Percentiles rank a stretch among this genome's conserved stretches.
phyloP scores from a whole-genome alignment of 768 basidiomycete species.

The Psilocybe subaeruginosa region DNA sequence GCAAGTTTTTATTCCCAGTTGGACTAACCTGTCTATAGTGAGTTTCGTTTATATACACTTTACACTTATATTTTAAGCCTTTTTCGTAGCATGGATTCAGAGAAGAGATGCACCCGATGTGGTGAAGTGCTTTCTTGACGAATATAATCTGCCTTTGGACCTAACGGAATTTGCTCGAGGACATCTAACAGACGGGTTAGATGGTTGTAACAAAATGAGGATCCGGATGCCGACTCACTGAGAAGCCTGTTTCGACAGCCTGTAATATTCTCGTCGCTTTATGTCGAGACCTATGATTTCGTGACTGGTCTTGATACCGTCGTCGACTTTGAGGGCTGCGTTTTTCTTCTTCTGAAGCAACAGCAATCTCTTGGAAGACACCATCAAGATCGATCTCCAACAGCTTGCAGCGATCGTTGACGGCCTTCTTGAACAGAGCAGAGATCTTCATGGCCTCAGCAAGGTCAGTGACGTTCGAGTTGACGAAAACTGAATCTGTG shows the following conservation, averaged over 20 bases:
- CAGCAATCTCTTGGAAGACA: constrained; percentile 86
- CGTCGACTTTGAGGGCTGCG: constrained; percentile 94
- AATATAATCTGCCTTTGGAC: too few relatives aligned
- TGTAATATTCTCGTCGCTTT: constrained; percentile 96
- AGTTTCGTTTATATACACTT: not conserved
- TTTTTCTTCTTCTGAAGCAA: constrained; percentile 99
- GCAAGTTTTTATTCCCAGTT: constrained; percentile 13
- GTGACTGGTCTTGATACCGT: constrained; percentile 69
- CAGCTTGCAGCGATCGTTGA: constrained; percentile 93
- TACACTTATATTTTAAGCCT: too few relatives aligned
- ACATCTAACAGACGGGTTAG: constrained; percentile 52
- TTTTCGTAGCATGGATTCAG: too few relatives aligned
- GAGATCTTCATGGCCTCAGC: constrained; percentile 92
- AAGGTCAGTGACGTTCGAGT: constrained; percentile 90
- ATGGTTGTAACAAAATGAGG: not conserved
- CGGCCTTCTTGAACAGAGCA: constrained; percentile 89
- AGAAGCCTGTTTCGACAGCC: constrained; percentile 89
- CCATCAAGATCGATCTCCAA: constrained; percentile 97
- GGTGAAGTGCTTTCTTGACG: too few relatives aligned
- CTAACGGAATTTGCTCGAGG: constrained; percentile 74
- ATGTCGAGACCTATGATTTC: constrained; percentile 99
- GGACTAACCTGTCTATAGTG: constrained; percentile 15
- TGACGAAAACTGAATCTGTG: constrained; percentile 98
- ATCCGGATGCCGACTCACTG: constrained; percentile 57
- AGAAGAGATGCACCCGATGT: too few relatives aligned